Base-by-base conservation (phyloP, 2,329 filamentous ascomycete species). In the Nannizzia gypsea region DNA sequence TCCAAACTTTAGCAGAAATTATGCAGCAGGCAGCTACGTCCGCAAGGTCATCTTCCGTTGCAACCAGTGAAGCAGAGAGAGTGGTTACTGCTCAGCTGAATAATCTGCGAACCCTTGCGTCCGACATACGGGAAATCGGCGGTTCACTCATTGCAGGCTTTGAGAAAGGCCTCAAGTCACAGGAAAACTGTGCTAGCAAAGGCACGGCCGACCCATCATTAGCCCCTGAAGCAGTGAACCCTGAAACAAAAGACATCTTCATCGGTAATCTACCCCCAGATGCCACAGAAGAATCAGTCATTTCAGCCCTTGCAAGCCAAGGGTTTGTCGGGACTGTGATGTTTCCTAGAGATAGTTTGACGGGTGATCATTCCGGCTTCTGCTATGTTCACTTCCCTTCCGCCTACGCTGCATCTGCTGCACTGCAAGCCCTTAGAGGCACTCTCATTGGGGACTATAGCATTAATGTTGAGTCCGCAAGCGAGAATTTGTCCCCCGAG, bases 181-280 rank as follows among this genome's bases (percentile, higher is more conserved):
- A 50, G 31, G 26, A 26, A n/a, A 22, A 31, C 13, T 20, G 20
- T 17, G 17, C 56, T 13, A 46, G 48, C 11, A 13, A 40, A 58
- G 55, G 40, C 20, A n/a, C 26, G 20, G 6, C 28, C 13, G 52
- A 48, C 28, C 52, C 34, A 31, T 5, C 28, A 28, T 20, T 8
- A 34, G 46, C 46, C 31, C 34, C 42, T 20, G 40, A 46, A 20
- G 34, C 61, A 15, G 48, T 42, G 22, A 31, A 34, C 6, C 24
- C 54, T 36, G 61, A 26, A 36, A 61, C 63, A 11, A 66, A 64
- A 36, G 67, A 65, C 6, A 63, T 76, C 28, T 75, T 76, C 58
- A 69, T 76, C 56, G 72, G 73, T 2, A 75, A 75, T 59, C 64
- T 76, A n/a, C 71, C 71, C 8, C 71, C 68, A 59, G 67, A 68